These are phyloP conservation scores for Murraya koenigii DNA, from an alignment of 345 rosid species.

Conservation along the genomic window DNA sequence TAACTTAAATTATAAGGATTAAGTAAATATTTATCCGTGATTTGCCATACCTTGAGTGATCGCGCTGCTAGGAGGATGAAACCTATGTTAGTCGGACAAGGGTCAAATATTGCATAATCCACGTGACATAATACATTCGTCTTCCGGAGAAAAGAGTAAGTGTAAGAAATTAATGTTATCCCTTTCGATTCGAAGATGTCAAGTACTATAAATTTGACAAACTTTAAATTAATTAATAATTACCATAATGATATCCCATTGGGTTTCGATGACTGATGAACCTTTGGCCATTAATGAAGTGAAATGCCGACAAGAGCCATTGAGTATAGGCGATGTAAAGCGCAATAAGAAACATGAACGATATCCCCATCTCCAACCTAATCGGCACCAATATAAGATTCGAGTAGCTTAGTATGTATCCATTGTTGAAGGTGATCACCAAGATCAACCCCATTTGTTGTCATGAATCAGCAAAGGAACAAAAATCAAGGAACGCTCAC, in stretches of 20 bases:
- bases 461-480: conserved; percentile 30
- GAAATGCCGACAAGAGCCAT: conserved; percentile 33
- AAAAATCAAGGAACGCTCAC: neutral
- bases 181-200: no score
- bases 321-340: conserved; percentile 26
- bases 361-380: conserved; percentile 32
- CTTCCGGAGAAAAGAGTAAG: conserved; percentile 8
- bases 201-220: neutral
- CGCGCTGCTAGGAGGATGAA: conserved; percentile 32
- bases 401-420: conserved; percentile 31
- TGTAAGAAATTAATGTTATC: no score
- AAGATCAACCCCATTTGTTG: conserved; percentile 32
- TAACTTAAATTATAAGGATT: no score
- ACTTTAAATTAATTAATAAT: no score
- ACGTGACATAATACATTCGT: conserved; percentile 25
- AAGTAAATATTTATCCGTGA: no score
- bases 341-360: conserved; percentile 15
- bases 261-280: conserved; percentile 32
- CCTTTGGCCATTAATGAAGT: conserved; percentile 26
- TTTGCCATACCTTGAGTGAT: conserved; percentile 28
- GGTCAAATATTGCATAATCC: conserved; percentile 24
- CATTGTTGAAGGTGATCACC: conserved; percentile 33
- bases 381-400: conserved; percentile 27
- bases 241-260: conserved; percentile 30
- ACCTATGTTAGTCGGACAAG: conserved; percentile 29